Conservation (phyloP, 192 early-diverging fungal genomes). For the Linnemannia elongata region DNA sequence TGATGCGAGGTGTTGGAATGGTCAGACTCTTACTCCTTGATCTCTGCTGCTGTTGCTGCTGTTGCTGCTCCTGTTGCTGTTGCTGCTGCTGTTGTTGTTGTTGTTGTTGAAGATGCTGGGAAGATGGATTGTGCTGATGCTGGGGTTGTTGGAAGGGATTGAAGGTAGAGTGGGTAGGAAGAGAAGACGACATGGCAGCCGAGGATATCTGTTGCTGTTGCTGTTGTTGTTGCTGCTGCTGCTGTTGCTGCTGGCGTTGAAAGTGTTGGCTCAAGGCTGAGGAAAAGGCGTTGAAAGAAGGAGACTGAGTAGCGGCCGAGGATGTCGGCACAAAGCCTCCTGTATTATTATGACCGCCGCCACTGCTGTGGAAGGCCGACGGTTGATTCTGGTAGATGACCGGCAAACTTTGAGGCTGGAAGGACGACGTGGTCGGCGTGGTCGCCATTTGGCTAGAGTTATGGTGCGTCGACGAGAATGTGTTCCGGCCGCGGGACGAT, state of each 20-base stretch:
- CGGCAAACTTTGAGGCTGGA: slow-evolving; percentile 51
- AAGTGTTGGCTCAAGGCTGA: slow-evolving; percentile 45
- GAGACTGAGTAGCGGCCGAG: slow-evolving; percentile 10
- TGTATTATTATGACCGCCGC: slow-evolving; percentile 5
- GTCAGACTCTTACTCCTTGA: slow-evolving; percentile 53
- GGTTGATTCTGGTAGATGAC: slow-evolving; percentile 42
- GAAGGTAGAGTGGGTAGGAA: slow-evolving; percentile 25
- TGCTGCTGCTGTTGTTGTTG: slow-evolving; percentile 18
- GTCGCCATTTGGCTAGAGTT: slow-evolving; percentile 18
- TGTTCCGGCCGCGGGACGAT: slow-evolving; percentile 22
- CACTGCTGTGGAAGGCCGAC: neutral
- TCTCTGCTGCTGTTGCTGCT: slow-evolving; percentile 17
- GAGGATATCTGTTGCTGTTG: slow-evolving; percentile 30
- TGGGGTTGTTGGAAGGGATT: slow-evolving; percentile 24
- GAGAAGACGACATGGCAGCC: slow-evolving; percentile 46
- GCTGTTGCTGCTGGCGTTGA: slow-evolving; percentile 52
- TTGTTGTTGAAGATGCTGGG: slow-evolving; percentile 5
- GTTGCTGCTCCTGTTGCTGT: slow-evolving; percentile 7
- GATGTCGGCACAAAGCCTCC: slow-evolving; percentile 23
- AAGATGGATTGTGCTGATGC: neutral
- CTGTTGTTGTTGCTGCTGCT: slow-evolving; percentile 33
- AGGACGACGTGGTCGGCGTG: slow-evolving; percentile 36
- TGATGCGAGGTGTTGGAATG: slow-evolving; percentile 44
- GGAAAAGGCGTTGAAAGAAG: slow-evolving; percentile 38
- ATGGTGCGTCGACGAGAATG: slow-evolving; percentile 15